Base-by-base conservation (phyloP, 1,284 basidiomycete species). In the Clitocybe nebularis region DNA sequence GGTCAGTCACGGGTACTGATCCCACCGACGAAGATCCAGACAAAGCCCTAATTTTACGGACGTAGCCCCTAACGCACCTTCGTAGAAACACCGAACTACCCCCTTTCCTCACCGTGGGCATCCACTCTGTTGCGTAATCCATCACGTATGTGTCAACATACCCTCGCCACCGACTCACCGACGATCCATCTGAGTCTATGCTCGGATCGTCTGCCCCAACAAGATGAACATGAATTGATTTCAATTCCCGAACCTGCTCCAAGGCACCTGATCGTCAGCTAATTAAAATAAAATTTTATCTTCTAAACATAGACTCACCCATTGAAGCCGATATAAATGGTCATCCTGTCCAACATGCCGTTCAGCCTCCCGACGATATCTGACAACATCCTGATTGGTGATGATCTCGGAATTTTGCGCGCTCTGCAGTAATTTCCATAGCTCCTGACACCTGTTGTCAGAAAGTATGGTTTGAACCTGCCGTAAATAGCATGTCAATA, bases 321-420 rank as follows among this genome's bases (percentile, higher is more conserved):
- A 97, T 73, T 93, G 89, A 29, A 98, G 71, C 49, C 89, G 81
- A 69, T 91, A 98, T 47, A 98, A 67, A 66, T 90, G 87, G 59
- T 98, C 94, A 51, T 97, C 94, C 44, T 81, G 74, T 14, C 89
- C 89, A 38, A 93, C 77, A 43, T 93, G 81, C 19, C 74, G 76
- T 63, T 98, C 95, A 8, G 92, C 93, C 58, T 89, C 87, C 64
- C 93, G 80, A 41, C 95, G 81, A 67, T 95, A 94, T 29, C 86
- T 82, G 53, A 98, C 89, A 58, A 92, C 79, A 57, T 93, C 90
- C 47, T 85, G 79, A 39, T 81, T 81, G 21, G 79, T 83, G 41
- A 75, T 61, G 43, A 54, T 60, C 57, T 80, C 71, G 41, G 72
- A 61, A 59, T 64, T 61, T 62, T 79, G 69, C 36, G 67, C 69